phyloP scores from a whole-genome alignment of 2,329 filamentous ascomycete species.

The Grosmannia huntii region DNA sequence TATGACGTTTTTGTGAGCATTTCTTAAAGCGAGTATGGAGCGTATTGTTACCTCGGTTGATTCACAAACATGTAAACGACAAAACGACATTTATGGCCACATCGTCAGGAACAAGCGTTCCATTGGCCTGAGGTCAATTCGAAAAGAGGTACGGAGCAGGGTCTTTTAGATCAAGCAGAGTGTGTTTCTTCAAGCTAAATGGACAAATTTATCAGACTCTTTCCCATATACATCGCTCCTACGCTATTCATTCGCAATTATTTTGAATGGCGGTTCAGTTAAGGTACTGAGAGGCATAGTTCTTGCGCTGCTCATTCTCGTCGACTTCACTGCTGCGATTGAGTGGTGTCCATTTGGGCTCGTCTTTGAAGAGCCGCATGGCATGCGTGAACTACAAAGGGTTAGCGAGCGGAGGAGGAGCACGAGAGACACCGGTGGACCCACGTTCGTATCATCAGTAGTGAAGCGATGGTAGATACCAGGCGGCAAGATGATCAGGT shows the following conservation, averaged over 20 bases:
- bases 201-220: not conserved
- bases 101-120: too few species aligned
- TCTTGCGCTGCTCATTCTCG: conserved; percentile 62
- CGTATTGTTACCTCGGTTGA: too few species aligned
- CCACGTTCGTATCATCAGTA: conserved; percentile 78
- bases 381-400: conserved; percentile 71
- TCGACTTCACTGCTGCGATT: conserved; percentile 72
- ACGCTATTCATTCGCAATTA: too few species aligned
- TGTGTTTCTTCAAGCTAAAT: too few species aligned
- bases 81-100: too few species aligned
- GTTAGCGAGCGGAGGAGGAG: not conserved
- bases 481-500: conserved; percentile 84
- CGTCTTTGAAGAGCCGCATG: conserved; percentile 94
- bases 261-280: not conserved
- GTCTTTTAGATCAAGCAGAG: too few species aligned
- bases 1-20: too few species aligned
- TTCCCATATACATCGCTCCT: not conserved
- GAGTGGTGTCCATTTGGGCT: conserved; percentile 94
- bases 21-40: too few species aligned
- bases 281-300: conserved; percentile 51
- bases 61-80: too few species aligned
- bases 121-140: too few species aligned
- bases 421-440: conserved; percentile 23
- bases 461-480: conserved; percentile 98
- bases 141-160: too few species aligned